phyloP scores from a whole-genome alignment of 495 filamentous ascomycete species.

The Annulohypoxylon moriforme region DNA sequence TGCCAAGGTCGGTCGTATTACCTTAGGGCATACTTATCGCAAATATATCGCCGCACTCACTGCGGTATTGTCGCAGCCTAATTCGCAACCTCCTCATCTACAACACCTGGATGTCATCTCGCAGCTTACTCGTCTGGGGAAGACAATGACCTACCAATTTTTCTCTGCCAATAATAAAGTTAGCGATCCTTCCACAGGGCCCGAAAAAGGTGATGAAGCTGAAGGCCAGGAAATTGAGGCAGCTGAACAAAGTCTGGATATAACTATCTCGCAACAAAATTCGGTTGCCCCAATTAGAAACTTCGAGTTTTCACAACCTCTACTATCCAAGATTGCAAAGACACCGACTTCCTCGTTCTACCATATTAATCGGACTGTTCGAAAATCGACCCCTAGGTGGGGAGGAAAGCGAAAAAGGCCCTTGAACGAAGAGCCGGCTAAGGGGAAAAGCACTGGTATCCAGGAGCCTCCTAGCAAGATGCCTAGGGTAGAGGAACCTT shows the following conservation, averaged over 20 bases:
- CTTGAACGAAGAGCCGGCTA: background rate
- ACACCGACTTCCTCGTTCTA: slow-evolving; percentile 12
- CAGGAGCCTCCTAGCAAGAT: slow-evolving; percentile 23
- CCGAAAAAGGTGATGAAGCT: background rate
- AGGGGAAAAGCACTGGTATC: background rate
- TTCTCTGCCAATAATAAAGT: slow-evolving; percentile 46
- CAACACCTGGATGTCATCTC: slow-evolving; percentile 56
- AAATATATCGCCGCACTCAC: slow-evolving; percentile 58
- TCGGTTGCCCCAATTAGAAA: background rate
- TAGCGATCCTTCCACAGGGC: background rate
- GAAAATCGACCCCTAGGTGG: slow-evolving; percentile 8
- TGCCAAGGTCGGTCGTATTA: slow-evolving; percentile 54
- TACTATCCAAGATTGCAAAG: slow-evolving; percentile 24
- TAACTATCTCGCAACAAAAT: background rate
- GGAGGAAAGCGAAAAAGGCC: slow-evolving; percentile 24
- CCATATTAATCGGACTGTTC: slow-evolving; percentile 8
- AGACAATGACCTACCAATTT: slow-evolving; percentile 60
- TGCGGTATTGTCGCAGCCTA: slow-evolving; percentile 52
- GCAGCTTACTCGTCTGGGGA: slow-evolving; percentile 54
- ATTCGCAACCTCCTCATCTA: slow-evolving; percentile 57
- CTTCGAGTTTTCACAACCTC: slow-evolving; percentile 31
- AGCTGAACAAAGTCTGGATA: background rate
- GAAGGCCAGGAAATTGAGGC: slow-evolving; percentile 1
- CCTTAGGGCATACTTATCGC: slow-evolving; percentile 56
- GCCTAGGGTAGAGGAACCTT: slow-evolving; percentile 11